phyloP scores from a whole-genome alignment of 202 grass and related monocot species.

The Panicum virgatum region DNA sequence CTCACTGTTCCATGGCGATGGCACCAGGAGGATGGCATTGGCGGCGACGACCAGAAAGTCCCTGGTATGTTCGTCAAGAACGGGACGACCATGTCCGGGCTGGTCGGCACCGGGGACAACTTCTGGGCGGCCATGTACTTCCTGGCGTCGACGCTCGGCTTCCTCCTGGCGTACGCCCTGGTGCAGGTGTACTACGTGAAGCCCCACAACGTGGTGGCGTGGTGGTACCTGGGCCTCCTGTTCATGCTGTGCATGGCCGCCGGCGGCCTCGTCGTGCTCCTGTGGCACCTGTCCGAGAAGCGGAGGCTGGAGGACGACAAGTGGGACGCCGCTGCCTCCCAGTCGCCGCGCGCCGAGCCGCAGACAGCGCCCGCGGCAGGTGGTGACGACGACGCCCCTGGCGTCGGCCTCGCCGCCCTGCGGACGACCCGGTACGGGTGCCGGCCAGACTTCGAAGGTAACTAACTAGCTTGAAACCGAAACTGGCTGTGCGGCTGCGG shows the following conservation, averaged over 20 bases:
- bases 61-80: slow-evolving; percentile 66
- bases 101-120: slow-evolving; percentile 89
- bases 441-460: slow-evolving; percentile 91
- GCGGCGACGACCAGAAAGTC: slow-evolving; percentile 37
- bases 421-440: slow-evolving; percentile 70
- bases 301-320: slow-evolving; percentile 44
- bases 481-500: no score
- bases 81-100: slow-evolving; percentile 63
- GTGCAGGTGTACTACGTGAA: slow-evolving; percentile 80
- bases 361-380: background rate
- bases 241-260: slow-evolving; percentile 69
- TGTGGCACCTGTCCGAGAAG: slow-evolving; percentile 75
- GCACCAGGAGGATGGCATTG: slow-evolving; percentile 73
- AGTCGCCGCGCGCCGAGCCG: background rate
- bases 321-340: slow-evolving; percentile 24
- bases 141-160: slow-evolving; percentile 63
- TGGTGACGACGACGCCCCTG: background rate
- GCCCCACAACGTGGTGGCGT: slow-evolving; percentile 57
- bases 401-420: slow-evolving; percentile 43
- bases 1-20: slow-evolving; percentile 6
- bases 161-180: slow-evolving; percentile 54
- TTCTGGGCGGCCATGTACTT: slow-evolving; percentile 80
- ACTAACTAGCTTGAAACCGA: background rate
- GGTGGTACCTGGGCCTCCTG: slow-evolving; percentile 87
- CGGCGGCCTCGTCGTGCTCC: slow-evolving; percentile 66